Base-by-base conservation (phyloP, 352 stramenopile species). In the Pythium rhizo-oryzae region DNA sequence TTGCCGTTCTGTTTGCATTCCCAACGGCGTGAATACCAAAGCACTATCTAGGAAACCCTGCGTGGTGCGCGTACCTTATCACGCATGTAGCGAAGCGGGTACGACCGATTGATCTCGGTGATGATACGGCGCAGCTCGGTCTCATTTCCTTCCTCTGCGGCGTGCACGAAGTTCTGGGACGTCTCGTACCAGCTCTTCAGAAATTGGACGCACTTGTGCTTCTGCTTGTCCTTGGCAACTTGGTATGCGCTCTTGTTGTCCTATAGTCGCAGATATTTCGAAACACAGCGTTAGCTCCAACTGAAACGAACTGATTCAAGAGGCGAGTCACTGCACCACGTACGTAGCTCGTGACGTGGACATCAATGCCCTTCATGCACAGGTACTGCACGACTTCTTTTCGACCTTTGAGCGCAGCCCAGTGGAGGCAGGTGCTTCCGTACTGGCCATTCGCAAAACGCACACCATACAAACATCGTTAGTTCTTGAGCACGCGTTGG, bases 181-280 rank as follows among this genome's bases (percentile, higher is more conserved):
- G 83, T 94, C 70, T 96, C 88, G 77, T 94, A 94, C 88, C 88
- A 96, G 59, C 58, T 90, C 77, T 94, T 92, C 18, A 96, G 65
- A 67, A 94, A 94, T 66, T 94, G 86, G 54, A 94, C 87, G 33
- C 85, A 94, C 53, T 91, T 89, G 53, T 89, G 84, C 76, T 94
- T 94, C 70, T 96, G 87, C 62, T 94, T 96, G 72, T 96, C 88
- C 63, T 94, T 96, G 21, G 88, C 88, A 33, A 96, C 77, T 59
- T 96, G 88, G 52, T 94, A 96, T 56, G 88, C 88, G 49, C 85
- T 96, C 66, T 93, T 93, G 71, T 96, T 96, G 62, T 96, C 88
- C 88, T 96, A 16, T 96, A 11, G 49, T 47, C 15, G 0, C n/a
- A 49, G 1, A 43, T 24, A 9, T 13, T n/a, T n/a, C 15, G 9